Conservation (phyloP, 441 rosid species). For the Kokia cookei region DNA sequence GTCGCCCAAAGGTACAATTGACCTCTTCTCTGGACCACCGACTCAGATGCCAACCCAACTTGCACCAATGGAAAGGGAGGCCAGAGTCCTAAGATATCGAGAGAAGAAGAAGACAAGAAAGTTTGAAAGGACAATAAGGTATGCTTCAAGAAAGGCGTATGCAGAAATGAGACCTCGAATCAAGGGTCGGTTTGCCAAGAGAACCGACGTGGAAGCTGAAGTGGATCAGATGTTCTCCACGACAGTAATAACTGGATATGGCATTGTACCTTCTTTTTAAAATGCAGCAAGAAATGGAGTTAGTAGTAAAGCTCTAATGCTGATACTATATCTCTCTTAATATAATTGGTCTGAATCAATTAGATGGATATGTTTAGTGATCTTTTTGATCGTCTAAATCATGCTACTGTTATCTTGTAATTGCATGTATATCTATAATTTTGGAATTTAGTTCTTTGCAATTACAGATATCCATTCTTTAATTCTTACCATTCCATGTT, state of each 20-base stretch:
- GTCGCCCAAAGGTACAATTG: slow-evolving; percentile 53
- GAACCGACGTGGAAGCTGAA: slow-evolving; percentile 46
- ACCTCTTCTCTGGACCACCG: slow-evolving; percentile 46
- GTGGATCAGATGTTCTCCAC: slow-evolving; percentile 61
- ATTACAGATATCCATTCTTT: not conserved
- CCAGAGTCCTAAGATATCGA: slow-evolving; percentile 83
- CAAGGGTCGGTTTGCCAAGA: slow-evolving; percentile 90
- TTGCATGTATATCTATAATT: slow-evolving; percentile 18
- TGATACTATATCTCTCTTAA: slow-evolving; percentile 17
- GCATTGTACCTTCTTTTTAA: slow-evolving; percentile 71
- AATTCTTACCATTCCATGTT: not conserved
- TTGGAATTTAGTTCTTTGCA: slow-evolving; percentile 8
- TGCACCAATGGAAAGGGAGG: slow-evolving; percentile 75
- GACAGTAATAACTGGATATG: slow-evolving; percentile 39
- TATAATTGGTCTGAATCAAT: slow-evolving; percentile 10
- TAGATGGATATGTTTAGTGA: slow-evolving; percentile 9
- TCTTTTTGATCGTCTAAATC: slow-evolving; percentile 17
- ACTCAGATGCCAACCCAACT: slow-evolving; percentile 57
- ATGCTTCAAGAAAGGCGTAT: slow-evolving; percentile 95
- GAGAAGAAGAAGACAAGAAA: slow-evolving; percentile 88
- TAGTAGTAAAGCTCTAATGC: slow-evolving; percentile 13
- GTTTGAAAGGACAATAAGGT: slow-evolving; percentile 92
- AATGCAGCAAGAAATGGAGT: not conserved
- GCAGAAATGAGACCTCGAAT: slow-evolving; percentile 90
- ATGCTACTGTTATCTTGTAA: slow-evolving; percentile 26